A percentile compares a stretch with the other conserved stretches of the same genome.
phyloP scores from a whole-genome alignment of 441 rosid genomes.

The Breynia disticha region DNA sequence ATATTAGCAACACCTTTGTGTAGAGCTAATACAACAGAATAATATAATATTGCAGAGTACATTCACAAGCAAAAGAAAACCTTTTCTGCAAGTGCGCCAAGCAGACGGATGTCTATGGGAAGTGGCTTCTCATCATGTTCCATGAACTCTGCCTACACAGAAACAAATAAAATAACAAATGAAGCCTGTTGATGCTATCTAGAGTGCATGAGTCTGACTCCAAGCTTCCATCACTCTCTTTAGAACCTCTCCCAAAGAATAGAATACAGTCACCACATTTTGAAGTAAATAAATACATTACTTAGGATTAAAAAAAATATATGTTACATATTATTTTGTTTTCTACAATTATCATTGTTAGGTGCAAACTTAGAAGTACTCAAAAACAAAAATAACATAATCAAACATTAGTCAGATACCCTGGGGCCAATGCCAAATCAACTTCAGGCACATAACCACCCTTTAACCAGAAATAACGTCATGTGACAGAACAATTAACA shows the following conservation, averaged over 20 bases:
- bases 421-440: not conserved
- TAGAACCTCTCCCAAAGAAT: no score
- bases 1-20: not conserved
- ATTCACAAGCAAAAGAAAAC: constrained; percentile 29
- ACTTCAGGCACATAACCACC: no score
- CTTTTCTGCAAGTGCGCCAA: constrained; percentile 99
- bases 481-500: no score
- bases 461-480: no score
- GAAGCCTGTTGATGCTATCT: no score
- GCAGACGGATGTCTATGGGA: constrained; percentile 98
- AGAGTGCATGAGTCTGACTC: no score
- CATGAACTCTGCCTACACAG: constrained; percentile 97
- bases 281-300: no score
- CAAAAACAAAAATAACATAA: not conserved
- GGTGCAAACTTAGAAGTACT: not conserved
- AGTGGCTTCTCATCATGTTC: constrained; percentile 98
- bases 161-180: not conserved
- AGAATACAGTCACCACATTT: no score
- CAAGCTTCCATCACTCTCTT: no score
- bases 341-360: not conserved
- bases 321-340: not conserved
- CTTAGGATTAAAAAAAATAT: no score
- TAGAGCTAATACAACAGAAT: constrained; percentile 2
- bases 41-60: constrained; percentile 9
- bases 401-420: not conserved